Base-by-base conservation (phyloP, 805 yeast genomes). In the Wickerhamomyces bovis region DNA sequence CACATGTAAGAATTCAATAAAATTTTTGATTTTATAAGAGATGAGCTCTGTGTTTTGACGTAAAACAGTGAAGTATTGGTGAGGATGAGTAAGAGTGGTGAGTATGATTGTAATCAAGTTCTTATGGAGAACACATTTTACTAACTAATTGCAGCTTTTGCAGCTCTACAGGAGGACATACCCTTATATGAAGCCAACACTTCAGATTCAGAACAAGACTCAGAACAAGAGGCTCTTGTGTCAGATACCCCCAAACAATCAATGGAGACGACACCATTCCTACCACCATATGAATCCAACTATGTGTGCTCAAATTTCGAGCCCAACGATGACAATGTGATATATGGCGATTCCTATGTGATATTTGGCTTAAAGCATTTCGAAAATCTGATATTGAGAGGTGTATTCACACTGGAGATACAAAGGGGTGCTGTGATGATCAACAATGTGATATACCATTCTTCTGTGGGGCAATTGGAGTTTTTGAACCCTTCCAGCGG, bases 351-450 rank as follows among this genome's bases (percentile, higher is more conserved):
- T 4, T 55, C 62, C 6, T 58, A 64, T 41, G 64, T 69, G 1
- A 58, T 64, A 5, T 42, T 78, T 38, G 81, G 78, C 0, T 64
- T 80, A 30, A 71, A 68, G 44, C 51, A 60, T 2, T 60, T 63
- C 23, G 78, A 79, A 47, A 66, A 57, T 43, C 48, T 80, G 3
- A 53, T 77, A 36, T 45, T 80, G 1, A 63, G 66, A 45, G 85
- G 85, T 1, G 78, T 72, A 48, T 78, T 68, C 51, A 54, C 41
- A 4, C 43, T 80, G 21, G 56, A 57, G 4, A 62, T 80, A 0
- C 72, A 70, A 49, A 58, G 74, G 44, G 85, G 85, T 16, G 72
- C 75, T 0, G 56, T 76, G 0, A 50, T 61, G 4, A 49, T 79
- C 1, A 79, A 80, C 51, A 67, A 72, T 53, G 45, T 63, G 18